phyloP scores from a whole-genome alignment of 2,329 filamentous ascomycete genomes.

The Alternaria arborescens region DNA sequence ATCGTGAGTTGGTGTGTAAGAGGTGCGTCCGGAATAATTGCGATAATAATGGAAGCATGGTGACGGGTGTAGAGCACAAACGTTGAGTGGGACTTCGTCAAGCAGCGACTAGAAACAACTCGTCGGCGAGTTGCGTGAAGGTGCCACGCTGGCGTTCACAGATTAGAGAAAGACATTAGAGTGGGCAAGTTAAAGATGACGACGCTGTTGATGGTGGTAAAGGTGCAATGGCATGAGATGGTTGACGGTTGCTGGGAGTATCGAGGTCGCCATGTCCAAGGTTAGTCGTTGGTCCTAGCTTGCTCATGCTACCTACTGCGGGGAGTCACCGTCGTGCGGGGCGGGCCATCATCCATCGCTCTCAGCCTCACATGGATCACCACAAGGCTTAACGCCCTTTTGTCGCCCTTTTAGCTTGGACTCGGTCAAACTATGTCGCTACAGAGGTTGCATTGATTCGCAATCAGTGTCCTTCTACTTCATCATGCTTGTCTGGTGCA shows the following conservation, averaged over 20 bases:
- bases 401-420: conserved; percentile 7
- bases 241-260: conserved; percentile 9
- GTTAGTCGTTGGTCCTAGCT: conserved; percentile 22
- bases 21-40: conserved; percentile 59
- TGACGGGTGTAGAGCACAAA: conserved; percentile 47
- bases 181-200: neutral
- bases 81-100: conserved; percentile 31
- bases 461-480: neutral
- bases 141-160: conserved; percentile 38
- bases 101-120: conserved; percentile 30
- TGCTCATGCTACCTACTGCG: conserved; percentile 8
- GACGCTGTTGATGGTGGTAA: conserved; percentile 4
- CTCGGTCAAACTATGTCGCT: neutral
- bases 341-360: conserved; percentile 10
- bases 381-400: conserved; percentile 13
- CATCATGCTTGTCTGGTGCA: neutral
- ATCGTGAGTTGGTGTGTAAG: conserved; percentile 60
- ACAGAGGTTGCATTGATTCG: neutral
- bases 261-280: conserved; percentile 9
- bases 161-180: conserved; percentile 23
- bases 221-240: conserved; percentile 7
- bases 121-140: conserved; percentile 30
- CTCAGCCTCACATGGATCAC: conserved; percentile 5
- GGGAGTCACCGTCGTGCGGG: conserved; percentile 16
- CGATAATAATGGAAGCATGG: conserved; percentile 61